phyloP scores from a whole-genome alignment of 257 asterid species.

The Lavandula angustifolia region DNA sequence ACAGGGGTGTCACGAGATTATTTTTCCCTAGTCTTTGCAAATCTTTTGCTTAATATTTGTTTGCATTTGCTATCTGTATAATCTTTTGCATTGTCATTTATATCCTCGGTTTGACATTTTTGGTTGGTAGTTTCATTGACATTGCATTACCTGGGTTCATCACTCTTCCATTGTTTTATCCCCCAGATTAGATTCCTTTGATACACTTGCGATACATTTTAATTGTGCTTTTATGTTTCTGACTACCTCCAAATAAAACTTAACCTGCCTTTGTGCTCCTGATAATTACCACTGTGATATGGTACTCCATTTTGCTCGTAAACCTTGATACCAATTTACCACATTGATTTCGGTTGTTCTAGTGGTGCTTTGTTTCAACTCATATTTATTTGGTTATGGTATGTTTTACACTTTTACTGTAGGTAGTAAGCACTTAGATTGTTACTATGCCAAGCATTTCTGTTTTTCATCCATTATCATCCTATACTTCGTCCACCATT shows the following conservation, averaged over 20 bases:
- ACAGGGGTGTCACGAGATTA: background rate
- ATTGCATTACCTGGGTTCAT: background rate
- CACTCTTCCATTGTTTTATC: background rate
- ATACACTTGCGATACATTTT: no score
- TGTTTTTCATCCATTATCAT: no score
- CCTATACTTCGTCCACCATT: background rate
- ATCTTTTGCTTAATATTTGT: conserved; percentile 10
- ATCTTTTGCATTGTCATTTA: conserved; percentile 1
- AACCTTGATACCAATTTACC: background rate
- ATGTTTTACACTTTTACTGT: background rate
- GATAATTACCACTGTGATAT: background rate
- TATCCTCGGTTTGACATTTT: background rate
- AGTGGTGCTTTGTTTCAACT: conserved; percentile 1
- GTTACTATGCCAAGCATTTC: no score
- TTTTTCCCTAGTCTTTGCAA: no score
- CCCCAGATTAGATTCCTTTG: background rate
- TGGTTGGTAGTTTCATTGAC: no score
- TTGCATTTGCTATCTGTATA: conserved; percentile 25
- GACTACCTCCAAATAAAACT: background rate
- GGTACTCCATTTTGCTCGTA: background rate
- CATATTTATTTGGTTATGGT: background rate
- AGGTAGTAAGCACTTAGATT: no score
- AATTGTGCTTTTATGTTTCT: conserved; percentile 3
- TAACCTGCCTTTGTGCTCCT: background rate
- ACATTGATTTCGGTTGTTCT: background rate